These are phyloP conservation scores for Auricularia sp. DNA, from an alignment of 768 basidiomycete genomes.

Conservation along the genomic window DNA sequence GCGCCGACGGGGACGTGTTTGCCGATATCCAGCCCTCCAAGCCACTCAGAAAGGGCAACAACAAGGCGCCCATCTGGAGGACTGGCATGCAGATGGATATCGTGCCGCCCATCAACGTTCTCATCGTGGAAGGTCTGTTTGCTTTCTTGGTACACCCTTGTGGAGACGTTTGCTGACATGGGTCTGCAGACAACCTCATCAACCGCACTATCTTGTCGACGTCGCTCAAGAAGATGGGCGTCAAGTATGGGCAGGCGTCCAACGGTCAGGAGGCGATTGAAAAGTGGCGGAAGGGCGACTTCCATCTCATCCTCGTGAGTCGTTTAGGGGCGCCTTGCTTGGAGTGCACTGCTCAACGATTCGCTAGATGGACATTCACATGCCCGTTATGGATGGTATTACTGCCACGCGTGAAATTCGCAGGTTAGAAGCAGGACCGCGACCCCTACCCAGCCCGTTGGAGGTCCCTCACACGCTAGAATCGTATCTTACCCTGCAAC, in stretches of 20 bases:
- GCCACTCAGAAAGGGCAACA: neutral
- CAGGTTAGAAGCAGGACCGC: neutral
- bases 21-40: neutral
- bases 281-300: conserved; percentile 87
- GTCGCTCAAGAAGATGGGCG: conserved; percentile 92
- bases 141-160: neutral
- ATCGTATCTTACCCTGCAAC: neutral
- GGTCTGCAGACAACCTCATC: conserved; percentile 81
- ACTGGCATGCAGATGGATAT: conserved; percentile 47
- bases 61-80: neutral
- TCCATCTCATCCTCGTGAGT: conserved; percentile 90
- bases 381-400: conserved; percentile 98
- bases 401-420: conserved; percentile 95
- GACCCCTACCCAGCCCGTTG: neutral
- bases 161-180: neutral
- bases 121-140: conserved; percentile 88
- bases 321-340: neutral
- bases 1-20: neutral
- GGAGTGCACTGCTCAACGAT: conserved; percentile 11
- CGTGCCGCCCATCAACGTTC: conserved; percentile 92
- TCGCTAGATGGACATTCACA: conserved; percentile 95
- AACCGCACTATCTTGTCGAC: conserved; percentile 97
- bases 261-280: conserved; percentile 93
- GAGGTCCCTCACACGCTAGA: neutral
- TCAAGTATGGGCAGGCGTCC: conserved; percentile 88